Evolutionary conservation across 164 flowering plant genomes (phyloP), one percentile per base, ranked within the genome.

Genomic region (Tetrastigma voinierianum): DNA sequence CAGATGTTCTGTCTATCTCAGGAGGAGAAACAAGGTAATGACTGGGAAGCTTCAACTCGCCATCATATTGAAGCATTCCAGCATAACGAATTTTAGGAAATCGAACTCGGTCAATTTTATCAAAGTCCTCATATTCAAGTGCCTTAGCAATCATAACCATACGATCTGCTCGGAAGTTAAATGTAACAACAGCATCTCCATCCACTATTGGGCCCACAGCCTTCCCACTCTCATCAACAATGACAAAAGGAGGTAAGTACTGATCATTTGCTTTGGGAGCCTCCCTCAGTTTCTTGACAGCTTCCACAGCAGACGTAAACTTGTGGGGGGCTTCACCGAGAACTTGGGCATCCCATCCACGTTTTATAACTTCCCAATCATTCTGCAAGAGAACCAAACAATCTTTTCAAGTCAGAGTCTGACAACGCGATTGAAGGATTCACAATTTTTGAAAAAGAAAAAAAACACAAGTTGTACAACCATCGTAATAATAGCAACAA

Each of bases 271-370:
- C 78, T 9, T 82, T 78, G 10, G 83, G 82, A 0, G 69, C 83
- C 64, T 55, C 83, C 78, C 97, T 86, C 64, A 95, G 75, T 53
- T 44, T 92, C 74, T 90, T 90, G 49, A 95, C 85, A 70, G 96
- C 98, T 77, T 92, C 97, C 56, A 91, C 18, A 15, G 94, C 90
- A 78, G 72, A 85, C 66, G 12, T 82, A 63, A 95, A 95, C 67
- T 92, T 87, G 91, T 84, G 74, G 20, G 92, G 99, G 32, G 99
- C 99, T 84, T 92, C 99, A 68, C 99, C 99, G 69, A 92, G 97
- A 74, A 95, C 97, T 56, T 93, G 98, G 23, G 98, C 97, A 77
- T 93, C 96, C 98, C 98, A 93, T 64, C 98, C 98, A 64, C 98
- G 79, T 72, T 93, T 93, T 16, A 93, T 88, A 59, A 93, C 98